These are phyloP conservation scores for Wickerhamiella azymoides DNA, from an alignment of 805 yeast genomes.

Conservation along the genomic window DNA sequence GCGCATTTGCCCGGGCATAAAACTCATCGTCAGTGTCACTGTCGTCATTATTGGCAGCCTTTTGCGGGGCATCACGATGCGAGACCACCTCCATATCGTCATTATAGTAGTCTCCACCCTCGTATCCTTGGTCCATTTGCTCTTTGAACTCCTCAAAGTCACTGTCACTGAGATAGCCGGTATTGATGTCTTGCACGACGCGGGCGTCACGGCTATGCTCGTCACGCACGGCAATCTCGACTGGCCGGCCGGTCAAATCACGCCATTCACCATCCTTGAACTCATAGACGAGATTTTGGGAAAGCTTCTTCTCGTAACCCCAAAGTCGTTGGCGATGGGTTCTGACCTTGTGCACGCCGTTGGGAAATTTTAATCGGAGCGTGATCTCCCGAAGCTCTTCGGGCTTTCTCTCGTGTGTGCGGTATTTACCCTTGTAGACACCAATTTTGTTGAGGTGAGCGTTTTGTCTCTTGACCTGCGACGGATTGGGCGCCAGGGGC, in stretches of 20 bases:
- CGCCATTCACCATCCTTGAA: conserved; percentile 62
- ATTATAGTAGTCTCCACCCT: conserved; percentile 8
- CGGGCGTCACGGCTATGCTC: conserved; percentile 18
- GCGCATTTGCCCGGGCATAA: background rate
- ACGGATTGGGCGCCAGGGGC: conserved; percentile 17
- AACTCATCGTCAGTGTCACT: conserved; percentile 12
- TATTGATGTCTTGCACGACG: conserved; percentile 9
- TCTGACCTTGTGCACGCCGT: conserved; percentile 21
- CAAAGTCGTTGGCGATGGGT: conserved; percentile 34
- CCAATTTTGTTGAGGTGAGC: conserved; percentile 25
- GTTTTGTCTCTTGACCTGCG: conserved; percentile 25
- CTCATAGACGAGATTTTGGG: conserved; percentile 43
- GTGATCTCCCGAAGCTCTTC: conserved; percentile 41
- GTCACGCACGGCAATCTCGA: conserved; percentile 39
- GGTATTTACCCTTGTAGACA: conserved; percentile 43
- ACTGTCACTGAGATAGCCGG: conserved; percentile 18
- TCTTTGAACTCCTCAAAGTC: conserved; percentile 20
- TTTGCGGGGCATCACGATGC: conserved; percentile 15
- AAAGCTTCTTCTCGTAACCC: conserved; percentile 58
- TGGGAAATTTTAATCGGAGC: conserved; percentile 57
- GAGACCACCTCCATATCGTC: conserved; percentile 30
- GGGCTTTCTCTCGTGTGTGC: conserved; percentile 38
- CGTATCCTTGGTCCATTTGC: conserved; percentile 10
- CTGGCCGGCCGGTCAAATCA: conserved; percentile 63
- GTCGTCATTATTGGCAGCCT: conserved; percentile 22